Evolutionary conservation across 192 early-diverging fungal species (phyloP), one percentile per base, ranked within the genome.

Genomic region (Entomortierella beljakovae): DNA sequence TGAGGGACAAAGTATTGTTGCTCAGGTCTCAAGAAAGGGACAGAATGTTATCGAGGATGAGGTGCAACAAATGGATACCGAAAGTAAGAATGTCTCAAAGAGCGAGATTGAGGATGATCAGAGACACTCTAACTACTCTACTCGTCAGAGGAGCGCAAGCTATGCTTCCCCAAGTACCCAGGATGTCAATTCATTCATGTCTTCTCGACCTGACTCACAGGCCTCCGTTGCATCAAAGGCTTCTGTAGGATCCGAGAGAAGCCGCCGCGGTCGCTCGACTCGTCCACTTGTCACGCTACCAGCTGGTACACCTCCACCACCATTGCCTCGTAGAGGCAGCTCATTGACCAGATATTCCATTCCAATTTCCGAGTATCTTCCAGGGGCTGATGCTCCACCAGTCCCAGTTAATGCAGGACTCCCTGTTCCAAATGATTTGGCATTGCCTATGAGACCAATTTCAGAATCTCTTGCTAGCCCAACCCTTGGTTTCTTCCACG

Each of bases 1-100:
- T 34, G 74, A 77, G 31, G 74, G 74, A 31, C 74, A 77, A 49
- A 77, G 74, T 46, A 69, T 77, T 43, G 56, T 77, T n/a, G 74
- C 74, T 31, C 74, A 77, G 16, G 74, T 77, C 32, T 68, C 74
- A 15, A 62, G 74, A 40, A 77, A 77, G 61, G 74, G 74, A 22
- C 60, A 69, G 59, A 68, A 77, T 37, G 29, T 23, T 16, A 43
- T 64, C 20, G 56, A 51, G 23, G 22, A 11, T 11, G 42, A 61
- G 40, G 33, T 37, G 6, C 22, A 28, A 26, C 15, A 35, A 22
- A 32, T 25, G 9, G 43, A 7, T 20, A 51, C 32, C 40, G 38
- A 40, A 15, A 49, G 59, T 22, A 22, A 33, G 10, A 46, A 60
- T 18, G 52, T 7, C 22, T 18, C 34, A 2, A 38, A 35, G 25